Conservation (phyloP, 352 stramenopile species). For the Pythium angustatum region DNA sequence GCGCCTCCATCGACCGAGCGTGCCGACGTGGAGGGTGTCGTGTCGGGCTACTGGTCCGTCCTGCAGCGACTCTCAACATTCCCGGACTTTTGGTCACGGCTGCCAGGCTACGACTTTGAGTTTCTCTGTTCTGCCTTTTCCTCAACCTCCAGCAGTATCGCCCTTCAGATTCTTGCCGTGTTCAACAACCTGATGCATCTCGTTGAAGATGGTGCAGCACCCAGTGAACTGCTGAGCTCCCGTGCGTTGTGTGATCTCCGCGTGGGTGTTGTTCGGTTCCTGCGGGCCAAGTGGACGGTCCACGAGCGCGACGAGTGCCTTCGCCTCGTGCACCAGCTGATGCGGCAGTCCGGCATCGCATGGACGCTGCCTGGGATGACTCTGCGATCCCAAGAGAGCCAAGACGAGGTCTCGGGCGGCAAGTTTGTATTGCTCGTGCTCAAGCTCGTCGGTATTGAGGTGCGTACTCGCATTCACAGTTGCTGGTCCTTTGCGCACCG, state of each 20-base stretch:
- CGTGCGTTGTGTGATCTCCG: constrained; percentile 61
- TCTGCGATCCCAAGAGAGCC: constrained; percentile 41
- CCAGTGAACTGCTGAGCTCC: constrained; percentile 53
- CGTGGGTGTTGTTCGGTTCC: constrained; percentile 55
- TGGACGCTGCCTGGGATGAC: constrained; percentile 71
- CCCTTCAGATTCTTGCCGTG: constrained; percentile 46
- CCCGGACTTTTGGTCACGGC: constrained; percentile 43
- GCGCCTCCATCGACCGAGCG: constrained; percentile 6
- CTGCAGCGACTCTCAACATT: constrained; percentile 40
- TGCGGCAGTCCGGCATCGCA: constrained; percentile 53
- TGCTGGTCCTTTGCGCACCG: too few species aligned
- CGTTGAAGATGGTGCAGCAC: constrained; percentile 42
- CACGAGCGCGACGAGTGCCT: constrained; percentile 74
- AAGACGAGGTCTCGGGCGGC: constrained; percentile 55
- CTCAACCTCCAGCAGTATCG: constrained; percentile 33
- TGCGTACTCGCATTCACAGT: too few species aligned
- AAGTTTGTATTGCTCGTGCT: constrained; percentile 80
- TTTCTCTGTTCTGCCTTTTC: constrained; percentile 69
- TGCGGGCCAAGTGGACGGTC: constrained; percentile 69
- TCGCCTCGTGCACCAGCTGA: constrained; percentile 56
- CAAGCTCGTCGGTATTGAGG: constrained; percentile 80
- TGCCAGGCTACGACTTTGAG: constrained; percentile 58
- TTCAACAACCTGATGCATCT: constrained; percentile 62
- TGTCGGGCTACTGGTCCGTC: constrained; percentile 43
- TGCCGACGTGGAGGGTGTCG: constrained; percentile 31